A percentile compares a stretch with the other conserved stretches of the same genome.
phyloP scores from a whole-genome alignment of 805 yeast genomes.

The Wickerhamomyces chaumierensis region DNA sequence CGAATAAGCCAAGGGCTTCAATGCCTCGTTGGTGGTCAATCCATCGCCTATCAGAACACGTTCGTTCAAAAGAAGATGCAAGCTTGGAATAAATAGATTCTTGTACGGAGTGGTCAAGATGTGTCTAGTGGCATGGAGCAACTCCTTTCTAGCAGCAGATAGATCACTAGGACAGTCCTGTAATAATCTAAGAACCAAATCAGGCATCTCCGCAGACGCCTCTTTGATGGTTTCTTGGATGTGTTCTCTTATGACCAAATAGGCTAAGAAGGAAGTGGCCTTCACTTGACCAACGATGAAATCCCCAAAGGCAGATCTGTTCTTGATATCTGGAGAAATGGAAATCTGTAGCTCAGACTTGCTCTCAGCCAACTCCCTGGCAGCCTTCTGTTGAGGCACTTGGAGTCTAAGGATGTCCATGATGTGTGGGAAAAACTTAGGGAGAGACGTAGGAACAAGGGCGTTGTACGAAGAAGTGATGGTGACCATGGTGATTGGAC shows the following conservation, averaged over 20 bases:
- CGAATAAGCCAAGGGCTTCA: slow-evolving; percentile 88
- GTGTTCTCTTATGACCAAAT: slow-evolving; percentile 77
- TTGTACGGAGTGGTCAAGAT: slow-evolving; percentile 87
- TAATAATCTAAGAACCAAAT: slow-evolving; percentile 68
- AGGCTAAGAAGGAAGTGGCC: slow-evolving; percentile 91
- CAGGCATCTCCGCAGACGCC: slow-evolving; percentile 65
- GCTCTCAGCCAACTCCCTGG: slow-evolving; percentile 45
- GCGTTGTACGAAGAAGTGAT: slow-evolving; percentile 80
- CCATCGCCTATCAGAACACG: slow-evolving; percentile 86
- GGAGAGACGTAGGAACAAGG: slow-evolving; percentile 58
- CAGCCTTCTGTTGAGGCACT: slow-evolving; percentile 69
- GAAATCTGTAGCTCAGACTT: slow-evolving; percentile 53
- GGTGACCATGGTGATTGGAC: slow-evolving; percentile 94
- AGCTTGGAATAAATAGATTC: slow-evolving; percentile 69
- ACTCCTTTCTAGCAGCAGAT: slow-evolving; percentile 83
- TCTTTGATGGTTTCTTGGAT: slow-evolving; percentile 50
- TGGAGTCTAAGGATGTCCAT: slow-evolving; percentile 64
- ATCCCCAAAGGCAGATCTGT: slow-evolving; percentile 75
- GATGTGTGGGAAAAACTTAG: slow-evolving; percentile 71
- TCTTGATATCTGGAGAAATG: slow-evolving; percentile 64
- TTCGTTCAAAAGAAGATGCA: slow-evolving; percentile 79
- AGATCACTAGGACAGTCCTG: slow-evolving; percentile 95
- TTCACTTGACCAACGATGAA: slow-evolving; percentile 89
- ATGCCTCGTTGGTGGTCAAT: slow-evolving; percentile 77
- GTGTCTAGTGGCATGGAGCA: slow-evolving; percentile 89